phyloP scores from a whole-genome alignment of 2,329 filamentous ascomycete genomes.

The Penicillium sp. region DNA sequence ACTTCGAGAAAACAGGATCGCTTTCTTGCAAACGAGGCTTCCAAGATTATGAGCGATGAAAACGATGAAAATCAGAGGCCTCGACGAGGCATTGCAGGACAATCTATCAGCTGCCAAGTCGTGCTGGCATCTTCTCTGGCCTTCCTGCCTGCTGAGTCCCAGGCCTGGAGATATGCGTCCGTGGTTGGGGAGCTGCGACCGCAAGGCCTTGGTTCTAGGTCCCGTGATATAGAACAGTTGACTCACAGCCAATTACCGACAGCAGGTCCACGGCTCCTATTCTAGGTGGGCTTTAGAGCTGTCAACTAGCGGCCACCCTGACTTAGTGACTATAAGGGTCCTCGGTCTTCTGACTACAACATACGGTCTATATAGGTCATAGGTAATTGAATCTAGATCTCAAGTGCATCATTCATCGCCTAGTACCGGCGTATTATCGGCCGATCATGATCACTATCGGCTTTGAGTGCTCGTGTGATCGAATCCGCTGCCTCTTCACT shows the following conservation, averaged over 20 bases:
- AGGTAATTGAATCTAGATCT: neutral
- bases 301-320: conserved; percentile 6
- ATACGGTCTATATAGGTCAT: neutral
- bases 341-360: conserved; percentile 2
- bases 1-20: too few species aligned
- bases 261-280: conserved; percentile 4
- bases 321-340: conserved; percentile 2
- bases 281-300: conserved; percentile 4
- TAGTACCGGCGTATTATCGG: neutral
- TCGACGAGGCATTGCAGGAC: too few species aligned
- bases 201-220: neutral
- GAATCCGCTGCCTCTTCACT: conserved; percentile 7
- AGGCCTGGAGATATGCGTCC: neutral
- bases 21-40: too few species aligned
- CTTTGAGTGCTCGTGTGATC: conserved; percentile 3
- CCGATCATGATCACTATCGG: conserved; percentile 3
- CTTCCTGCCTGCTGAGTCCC: neutral
- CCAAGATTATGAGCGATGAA: too few species aligned
- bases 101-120: too few species aligned
- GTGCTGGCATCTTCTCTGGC: too few species aligned
- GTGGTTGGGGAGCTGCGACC: neutral
- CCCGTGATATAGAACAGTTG: neutral
- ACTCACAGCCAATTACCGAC: neutral
- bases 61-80: too few species aligned
- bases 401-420: neutral